Conservation (phyloP, 192 early-diverging fungal genomes). For the Podila verticillata region DNA sequence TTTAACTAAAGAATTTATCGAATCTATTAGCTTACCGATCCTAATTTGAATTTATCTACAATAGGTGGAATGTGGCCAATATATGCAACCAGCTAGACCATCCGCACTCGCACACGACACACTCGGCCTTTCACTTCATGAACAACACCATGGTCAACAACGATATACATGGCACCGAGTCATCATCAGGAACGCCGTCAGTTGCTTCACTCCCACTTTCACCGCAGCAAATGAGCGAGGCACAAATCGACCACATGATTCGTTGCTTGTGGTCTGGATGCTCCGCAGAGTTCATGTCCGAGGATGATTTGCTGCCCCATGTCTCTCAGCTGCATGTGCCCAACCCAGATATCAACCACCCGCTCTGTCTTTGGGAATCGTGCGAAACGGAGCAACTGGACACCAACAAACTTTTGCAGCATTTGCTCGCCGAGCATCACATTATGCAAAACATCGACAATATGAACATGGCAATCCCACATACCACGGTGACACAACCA, state of each 20-base stretch:
- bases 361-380: slow-evolving; percentile 69
- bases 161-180: slow-evolving; percentile 4
- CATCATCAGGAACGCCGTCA: not conserved
- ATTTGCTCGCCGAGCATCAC: slow-evolving; percentile 69
- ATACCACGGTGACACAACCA: not conserved
- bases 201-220: slow-evolving; percentile 8
- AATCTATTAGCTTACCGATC: too few species aligned
- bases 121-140: slow-evolving; percentile 40
- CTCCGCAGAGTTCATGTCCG: slow-evolving; percentile 56
- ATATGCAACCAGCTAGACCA: slow-evolving; percentile 5
- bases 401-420: slow-evolving; percentile 65
- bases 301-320: slow-evolving; percentile 63
- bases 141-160: not conserved
- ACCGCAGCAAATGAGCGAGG: slow-evolving; percentile 23
- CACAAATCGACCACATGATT: slow-evolving; percentile 47
- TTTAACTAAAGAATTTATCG: too few species aligned
- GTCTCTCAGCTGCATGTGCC: slow-evolving; percentile 59
- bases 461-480: not conserved
- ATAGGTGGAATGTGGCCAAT: slow-evolving; percentile 7
- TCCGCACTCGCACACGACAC: not conserved
- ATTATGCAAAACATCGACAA: slow-evolving; percentile 11
- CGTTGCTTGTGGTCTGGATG: slow-evolving; percentile 62
- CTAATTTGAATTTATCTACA: not conserved
- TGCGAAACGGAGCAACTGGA: slow-evolving; percentile 63
- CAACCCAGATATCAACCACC: slow-evolving; percentile 32